phyloP scores from a whole-genome alignment of 176 grass and related monocot genomes.

The bread wheat (Triticum aestivum) region IWGSC_CS_RefSeq_v2.1 NC_057806.1:672155545-672156044 shows the following conservation, averaged over 20 bases:
- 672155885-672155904: background rate
- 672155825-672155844: background rate
- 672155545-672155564: conserved; percentile 93
- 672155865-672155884: background rate
- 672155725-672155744: conserved; percentile 20
- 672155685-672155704: conserved; percentile 80
- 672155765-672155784: background rate
- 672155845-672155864: background rate
- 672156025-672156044: background rate
- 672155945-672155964: background rate
- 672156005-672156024: background rate
- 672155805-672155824: background rate
- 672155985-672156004: background rate
- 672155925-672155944: background rate
- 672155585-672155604: conserved; percentile 79
- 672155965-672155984: conserved; percentile 26
- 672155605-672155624: conserved; percentile 51
- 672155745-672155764: background rate
- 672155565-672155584: conserved; percentile 86
- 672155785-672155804: conserved; percentile 23
- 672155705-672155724: conserved; percentile 79
- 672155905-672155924: background rate
- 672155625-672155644: conserved; percentile 69
- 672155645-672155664: conserved; percentile 85
- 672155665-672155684: conserved; percentile 69